Conservation (phyloP, 2,329 filamentous ascomycete genomes). For the Fusarium sp. region DNA sequence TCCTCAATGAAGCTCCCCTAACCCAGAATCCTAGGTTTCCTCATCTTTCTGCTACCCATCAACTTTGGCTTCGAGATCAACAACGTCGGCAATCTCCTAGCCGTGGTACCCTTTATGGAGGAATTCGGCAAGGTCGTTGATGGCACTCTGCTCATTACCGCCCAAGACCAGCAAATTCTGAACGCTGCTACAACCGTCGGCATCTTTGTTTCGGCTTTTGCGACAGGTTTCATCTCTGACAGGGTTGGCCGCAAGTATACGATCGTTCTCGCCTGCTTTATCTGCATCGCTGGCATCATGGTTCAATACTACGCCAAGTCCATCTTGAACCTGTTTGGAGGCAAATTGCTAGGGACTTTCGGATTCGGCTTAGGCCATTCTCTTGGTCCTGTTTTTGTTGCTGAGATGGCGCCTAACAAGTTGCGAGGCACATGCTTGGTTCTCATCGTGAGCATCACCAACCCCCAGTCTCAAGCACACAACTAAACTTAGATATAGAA, state of each 20-base stretch:
- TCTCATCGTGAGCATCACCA: background rate
- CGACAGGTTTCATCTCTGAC: constrained; percentile 40
- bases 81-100: constrained; percentile 45
- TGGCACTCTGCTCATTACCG: constrained; percentile 32
- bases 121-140: constrained; percentile 35
- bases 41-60: constrained; percentile 43
- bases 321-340: constrained; percentile 43
- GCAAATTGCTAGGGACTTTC: constrained; percentile 42
- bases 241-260: constrained; percentile 41
- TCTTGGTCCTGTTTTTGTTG: constrained; percentile 45
- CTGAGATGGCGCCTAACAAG: constrained; percentile 44
- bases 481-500: constrained; percentile 25
- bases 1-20: accelerated
- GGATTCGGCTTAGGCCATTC: constrained; percentile 46
- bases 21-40: constrained; percentile 26
- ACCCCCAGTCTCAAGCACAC: too few relatives aligned
- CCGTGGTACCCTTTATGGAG: constrained; percentile 39
- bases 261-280: constrained; percentile 34
- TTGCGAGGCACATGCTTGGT: constrained; percentile 45
- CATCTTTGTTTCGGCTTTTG: constrained; percentile 44
- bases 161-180: constrained; percentile 44
- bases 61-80: constrained; percentile 45
- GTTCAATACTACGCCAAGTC: constrained; percentile 39
- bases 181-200: constrained; percentile 44
- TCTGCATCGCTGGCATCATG: constrained; percentile 40